These are phyloP conservation scores for Aegilops tauschii DNA, from an alignment of 176 grass and related monocot genomes.

Conservation along the genomic window DNA sequence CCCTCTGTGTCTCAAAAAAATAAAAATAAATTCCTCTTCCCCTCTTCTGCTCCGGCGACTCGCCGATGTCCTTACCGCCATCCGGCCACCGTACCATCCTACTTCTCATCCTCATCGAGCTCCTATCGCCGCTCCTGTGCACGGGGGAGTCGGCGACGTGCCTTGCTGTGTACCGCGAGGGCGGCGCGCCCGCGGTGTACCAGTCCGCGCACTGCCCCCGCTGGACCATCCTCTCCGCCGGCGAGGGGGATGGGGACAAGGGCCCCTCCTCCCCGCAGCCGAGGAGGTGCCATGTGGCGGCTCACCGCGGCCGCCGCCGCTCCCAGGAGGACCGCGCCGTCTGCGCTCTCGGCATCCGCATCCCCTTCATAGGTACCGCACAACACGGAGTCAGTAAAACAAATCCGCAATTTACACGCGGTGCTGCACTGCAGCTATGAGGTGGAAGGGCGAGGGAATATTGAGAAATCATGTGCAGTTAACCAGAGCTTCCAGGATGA, in stretches of 20 bases:
- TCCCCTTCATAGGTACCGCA: constrained; percentile 71
- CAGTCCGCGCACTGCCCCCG: constrained; percentile 79
- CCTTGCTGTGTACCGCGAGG: constrained; percentile 77
- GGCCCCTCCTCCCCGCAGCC: constrained; percentile 1
- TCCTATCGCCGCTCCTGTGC: constrained; percentile 9
- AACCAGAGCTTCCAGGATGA: not conserved
- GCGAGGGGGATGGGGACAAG: not conserved
- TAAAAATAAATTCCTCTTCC: not conserved
- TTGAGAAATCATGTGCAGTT: not conserved
- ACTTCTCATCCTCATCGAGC: not conserved
- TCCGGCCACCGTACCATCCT: constrained; percentile 8
- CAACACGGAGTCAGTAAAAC: not conserved
- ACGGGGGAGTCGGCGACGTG: constrained; percentile 63
- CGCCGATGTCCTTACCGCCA: constrained; percentile 11
- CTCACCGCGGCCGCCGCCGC: constrained; percentile 57
- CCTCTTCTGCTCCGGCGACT: constrained; percentile 7
- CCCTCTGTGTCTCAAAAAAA: no score
- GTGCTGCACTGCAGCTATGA: not conserved
- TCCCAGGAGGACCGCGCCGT: constrained; percentile 83
- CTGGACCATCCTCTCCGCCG: constrained; percentile 58
- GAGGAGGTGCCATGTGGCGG: constrained; percentile 54
- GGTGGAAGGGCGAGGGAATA: not conserved
- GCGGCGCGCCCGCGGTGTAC: constrained; percentile 84
- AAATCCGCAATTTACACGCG: not conserved
- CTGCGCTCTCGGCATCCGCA: constrained; percentile 79